Evolutionary conservation across 2,329 filamentous ascomycete genomes (phyloP), one percentile per base, ranked within the genome.

Genomic region (Microdochium trichocladiopsis): DNA sequence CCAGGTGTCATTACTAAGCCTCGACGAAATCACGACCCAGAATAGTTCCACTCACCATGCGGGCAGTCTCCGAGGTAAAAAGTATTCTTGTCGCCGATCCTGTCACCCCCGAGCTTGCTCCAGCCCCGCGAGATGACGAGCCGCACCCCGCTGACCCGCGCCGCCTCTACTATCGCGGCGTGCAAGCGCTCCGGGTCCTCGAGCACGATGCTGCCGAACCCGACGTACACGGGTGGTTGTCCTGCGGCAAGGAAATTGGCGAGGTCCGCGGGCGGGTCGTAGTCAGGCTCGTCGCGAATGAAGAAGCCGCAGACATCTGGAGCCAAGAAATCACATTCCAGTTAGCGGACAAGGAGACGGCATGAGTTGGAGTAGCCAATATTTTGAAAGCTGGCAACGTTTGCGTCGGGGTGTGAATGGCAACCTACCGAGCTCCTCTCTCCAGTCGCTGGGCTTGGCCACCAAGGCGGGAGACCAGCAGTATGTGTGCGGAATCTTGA

Each of bases 401-500:
- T 37, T 8, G 14, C 33, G 6, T 37, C 33, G 6, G 33, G 33
- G 33, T 37, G 28, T 33, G 28, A 37, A 37, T 37, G 14, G 33
- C 33, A 37, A 37, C 33, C 33, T 37, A 37, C 33, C 33, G 33
- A 37, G 33, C 33, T 90, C 77, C 4, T 74, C 68, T 0, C 77
- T 80, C 89, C 89, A 94, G 64, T 94, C 89, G 33, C 78, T 78
- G 0, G 89, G 88, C 60, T 90, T 91, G 0, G 86, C 82, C n/a
- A 91, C 88, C 48, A 94, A 71, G 1, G 87, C 80, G 0, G 88
- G 87, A 0, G 88, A 92, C 90, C 91, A 95, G 67, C 90, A 92
- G 64, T 96, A 96, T 0, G 91, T 94, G 59, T 87, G 88, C 0
- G 91, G 89, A 10, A 95, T 78, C 41, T 79, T 80, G 23, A 95